Evolutionary conservation across 2,329 filamentous ascomycete species (phyloP).

Genomic region (Sarocladiaceae sp.): DNA sequence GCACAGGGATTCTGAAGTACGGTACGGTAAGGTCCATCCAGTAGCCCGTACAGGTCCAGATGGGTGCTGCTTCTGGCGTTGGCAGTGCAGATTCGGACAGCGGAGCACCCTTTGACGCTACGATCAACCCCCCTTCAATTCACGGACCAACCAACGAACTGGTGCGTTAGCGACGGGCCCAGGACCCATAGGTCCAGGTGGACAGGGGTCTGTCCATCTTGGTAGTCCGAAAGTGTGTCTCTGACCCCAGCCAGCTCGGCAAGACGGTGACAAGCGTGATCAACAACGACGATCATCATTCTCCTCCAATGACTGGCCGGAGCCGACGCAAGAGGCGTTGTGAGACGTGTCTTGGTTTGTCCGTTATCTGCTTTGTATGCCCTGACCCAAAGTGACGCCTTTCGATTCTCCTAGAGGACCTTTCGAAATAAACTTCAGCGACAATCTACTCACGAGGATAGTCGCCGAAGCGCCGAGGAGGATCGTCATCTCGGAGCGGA

Average conservation of each 20-base stretch:
- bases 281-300: background rate
- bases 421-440: too few relatives aligned
- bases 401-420: too few relatives aligned
- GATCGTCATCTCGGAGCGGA: conserved; percentile 9
- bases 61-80: background rate
- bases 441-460: too few relatives aligned
- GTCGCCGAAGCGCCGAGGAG: background rate
- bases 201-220: background rate
- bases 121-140: background rate
- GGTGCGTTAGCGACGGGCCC: background rate
- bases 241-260: background rate
- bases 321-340: background rate
- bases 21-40: background rate
- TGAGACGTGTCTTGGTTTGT: background rate
- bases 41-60: background rate
- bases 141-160: background rate
- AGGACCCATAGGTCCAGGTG: conserved; percentile 8
- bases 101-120: too few relatives aligned
- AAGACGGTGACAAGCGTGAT: background rate
- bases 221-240: background rate
- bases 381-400: too few relatives aligned
- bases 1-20: background rate
- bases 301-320: background rate
- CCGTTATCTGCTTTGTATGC: too few relatives aligned
- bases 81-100: too few relatives aligned